Conservation (phyloP, 441 rosid genomes). For the Theobroma grandiflorum region DNA sequence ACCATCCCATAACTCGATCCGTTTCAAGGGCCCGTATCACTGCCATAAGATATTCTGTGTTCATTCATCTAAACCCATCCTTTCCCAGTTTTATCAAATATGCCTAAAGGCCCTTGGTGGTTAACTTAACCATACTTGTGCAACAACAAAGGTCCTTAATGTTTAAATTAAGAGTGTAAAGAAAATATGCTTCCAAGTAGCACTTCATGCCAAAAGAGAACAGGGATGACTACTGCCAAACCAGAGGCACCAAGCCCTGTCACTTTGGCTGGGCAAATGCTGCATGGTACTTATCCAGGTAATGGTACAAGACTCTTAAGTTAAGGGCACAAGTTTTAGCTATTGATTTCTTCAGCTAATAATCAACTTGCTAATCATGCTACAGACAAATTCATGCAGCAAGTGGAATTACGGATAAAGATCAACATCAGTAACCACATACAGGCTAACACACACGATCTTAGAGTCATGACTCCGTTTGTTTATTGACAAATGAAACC, state of each 20-base stretch:
- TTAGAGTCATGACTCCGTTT: neutral
- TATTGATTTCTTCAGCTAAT: neutral
- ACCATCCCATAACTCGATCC: too few species aligned
- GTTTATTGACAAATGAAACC: neutral
- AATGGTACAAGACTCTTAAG: neutral
- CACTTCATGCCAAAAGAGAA: neutral
- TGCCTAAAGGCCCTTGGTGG: neutral
- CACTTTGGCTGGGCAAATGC: neutral
- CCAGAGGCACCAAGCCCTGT: neutral
- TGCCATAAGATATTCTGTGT: neutral
- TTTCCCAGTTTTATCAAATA: neutral
- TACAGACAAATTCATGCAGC: too few species aligned
- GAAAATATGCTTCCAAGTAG: neutral
- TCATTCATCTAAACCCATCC: neutral
- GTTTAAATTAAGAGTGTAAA: neutral
- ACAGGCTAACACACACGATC: neutral
- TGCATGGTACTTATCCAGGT: neutral
- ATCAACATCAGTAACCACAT: neutral
- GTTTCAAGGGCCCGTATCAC: too few species aligned
- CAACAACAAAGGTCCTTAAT: neutral
- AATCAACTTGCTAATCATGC: slow-evolving; percentile 16
- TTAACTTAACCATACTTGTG: neutral
- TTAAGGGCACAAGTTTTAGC: neutral
- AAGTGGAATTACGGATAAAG: neutral
- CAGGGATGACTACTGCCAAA: neutral